Evolutionary conservation across 2,329 filamentous ascomycete genomes (phyloP).

Genomic region (Pseudonectria buxi): DNA sequence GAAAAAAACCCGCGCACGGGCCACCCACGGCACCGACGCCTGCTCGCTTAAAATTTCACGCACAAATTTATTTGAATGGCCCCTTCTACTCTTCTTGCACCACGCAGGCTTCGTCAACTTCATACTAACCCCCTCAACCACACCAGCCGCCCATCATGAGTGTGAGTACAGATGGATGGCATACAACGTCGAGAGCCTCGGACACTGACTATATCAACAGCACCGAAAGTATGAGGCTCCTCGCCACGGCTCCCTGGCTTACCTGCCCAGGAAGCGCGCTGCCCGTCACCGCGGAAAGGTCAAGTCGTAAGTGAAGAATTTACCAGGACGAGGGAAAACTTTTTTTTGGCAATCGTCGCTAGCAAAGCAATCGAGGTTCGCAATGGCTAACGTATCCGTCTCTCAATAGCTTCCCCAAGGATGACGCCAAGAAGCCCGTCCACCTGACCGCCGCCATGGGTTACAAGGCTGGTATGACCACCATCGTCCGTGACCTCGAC

Average conservation of each 20-base stretch:
- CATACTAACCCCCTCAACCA: slow-evolving; percentile 33
- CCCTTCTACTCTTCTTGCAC: slow-evolving; percentile 25
- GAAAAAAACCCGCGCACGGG: slow-evolving; percentile 15
- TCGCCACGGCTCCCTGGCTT: slow-evolving; percentile 89
- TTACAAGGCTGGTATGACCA: slow-evolving; percentile 99
- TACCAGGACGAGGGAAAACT: no score
- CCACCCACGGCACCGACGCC: slow-evolving; percentile 19
- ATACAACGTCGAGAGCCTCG: slow-evolving; percentile 22
- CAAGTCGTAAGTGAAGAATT: slow-evolving; percentile 71
- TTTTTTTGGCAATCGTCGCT: slow-evolving; percentile 2
- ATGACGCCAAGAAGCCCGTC: slow-evolving; percentile 99
- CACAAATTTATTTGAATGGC: slow-evolving; percentile 29
- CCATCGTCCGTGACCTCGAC: slow-evolving; percentile 98
- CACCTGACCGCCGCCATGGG: slow-evolving; percentile 97
- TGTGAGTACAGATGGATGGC: slow-evolving; percentile 26
- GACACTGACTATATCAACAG: slow-evolving; percentile 21
- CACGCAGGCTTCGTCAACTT: slow-evolving; percentile 29
- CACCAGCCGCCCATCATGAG: slow-evolving; percentile 34
- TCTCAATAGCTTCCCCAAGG: slow-evolving; percentile 84
- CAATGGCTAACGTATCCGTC: slow-evolving; percentile 21
- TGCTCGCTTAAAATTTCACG: slow-evolving; percentile 34
- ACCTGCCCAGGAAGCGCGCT: slow-evolving; percentile 84
- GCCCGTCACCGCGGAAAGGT: slow-evolving; percentile 94
- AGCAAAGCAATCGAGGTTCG: not conserved
- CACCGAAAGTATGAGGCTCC: slow-evolving; percentile 70